Evolutionary conservation across 1,284 basidiomycete genomes (phyloP).

Genomic region (Paramarasmius palmivorus): DNA sequence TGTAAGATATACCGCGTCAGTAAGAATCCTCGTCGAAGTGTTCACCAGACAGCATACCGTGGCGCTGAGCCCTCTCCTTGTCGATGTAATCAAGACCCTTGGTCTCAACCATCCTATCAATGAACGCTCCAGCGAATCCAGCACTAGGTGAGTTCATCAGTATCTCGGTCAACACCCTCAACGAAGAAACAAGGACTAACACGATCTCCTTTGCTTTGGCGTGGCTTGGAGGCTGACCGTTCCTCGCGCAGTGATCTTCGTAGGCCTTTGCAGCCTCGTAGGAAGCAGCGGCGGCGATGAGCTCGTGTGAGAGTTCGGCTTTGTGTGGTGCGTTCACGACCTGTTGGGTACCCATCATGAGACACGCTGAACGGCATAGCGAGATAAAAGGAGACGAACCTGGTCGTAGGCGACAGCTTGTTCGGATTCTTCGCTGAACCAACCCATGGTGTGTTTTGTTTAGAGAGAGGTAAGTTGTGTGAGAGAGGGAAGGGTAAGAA

Average conservation of each 20-base stretch:
- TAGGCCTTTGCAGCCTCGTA: constrained; percentile 53
- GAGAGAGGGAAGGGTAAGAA: neutral
- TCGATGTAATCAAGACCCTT: constrained; percentile 43
- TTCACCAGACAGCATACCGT: constrained; percentile 25
- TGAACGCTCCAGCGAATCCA: constrained; percentile 44
- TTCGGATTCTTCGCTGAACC: constrained; percentile 50
- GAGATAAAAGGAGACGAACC: constrained; percentile 26
- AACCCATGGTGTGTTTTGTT: constrained; percentile 44
- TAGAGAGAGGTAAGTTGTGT: neutral
- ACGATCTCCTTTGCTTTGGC: constrained; percentile 38
- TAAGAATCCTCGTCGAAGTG: no score
- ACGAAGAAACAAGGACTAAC: constrained; percentile 39
- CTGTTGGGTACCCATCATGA: constrained; percentile 24
- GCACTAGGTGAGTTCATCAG: constrained; percentile 24
- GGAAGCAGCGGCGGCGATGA: constrained; percentile 46
- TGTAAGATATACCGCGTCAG: no score
- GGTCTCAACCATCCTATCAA: constrained; percentile 45
- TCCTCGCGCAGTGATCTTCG: constrained; percentile 44
- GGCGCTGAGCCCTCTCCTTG: constrained; percentile 39
- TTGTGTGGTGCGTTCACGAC: constrained; percentile 53
- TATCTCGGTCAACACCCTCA: no score
- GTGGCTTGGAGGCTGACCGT: constrained; percentile 45
- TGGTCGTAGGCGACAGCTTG: constrained; percentile 47
- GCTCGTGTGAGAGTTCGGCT: constrained; percentile 60
- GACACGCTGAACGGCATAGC: neutral